Conservation (phyloP, 306 rosid species). For the Hippophae tibetana region DNA sequence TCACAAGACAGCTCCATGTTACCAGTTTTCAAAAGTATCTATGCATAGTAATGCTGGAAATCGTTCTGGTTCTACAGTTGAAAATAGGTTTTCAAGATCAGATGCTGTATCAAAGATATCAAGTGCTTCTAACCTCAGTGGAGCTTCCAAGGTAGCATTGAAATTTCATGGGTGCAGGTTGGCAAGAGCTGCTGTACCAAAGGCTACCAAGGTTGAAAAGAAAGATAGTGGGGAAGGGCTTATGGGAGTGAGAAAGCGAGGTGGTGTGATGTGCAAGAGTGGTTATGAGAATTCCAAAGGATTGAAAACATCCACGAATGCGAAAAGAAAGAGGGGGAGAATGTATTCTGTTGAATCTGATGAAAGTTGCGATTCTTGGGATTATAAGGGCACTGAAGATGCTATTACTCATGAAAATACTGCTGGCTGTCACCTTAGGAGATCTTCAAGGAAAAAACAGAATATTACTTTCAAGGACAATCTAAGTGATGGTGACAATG, state of each 20-base stretch:
- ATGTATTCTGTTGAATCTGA: constrained; percentile 25
- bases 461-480: constrained; percentile 29
- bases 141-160: constrained; percentile 22
- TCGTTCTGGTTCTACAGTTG: constrained; percentile 11
- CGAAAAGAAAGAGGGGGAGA: constrained; percentile 42
- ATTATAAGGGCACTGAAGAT: constrained; percentile 17
- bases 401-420: constrained; percentile 19
- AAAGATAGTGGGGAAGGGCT: constrained; percentile 22
- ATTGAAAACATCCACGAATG: constrained; percentile 20
- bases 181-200: constrained; percentile 11
- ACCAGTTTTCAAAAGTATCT: constrained; percentile 29
- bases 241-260: constrained; percentile 26
- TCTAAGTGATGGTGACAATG: constrained; percentile 20
- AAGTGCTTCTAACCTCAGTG: constrained; percentile 23
- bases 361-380: constrained; percentile 24
- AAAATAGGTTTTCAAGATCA: constrained; percentile 5
- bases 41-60: constrained; percentile 26
- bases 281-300: constrained; percentile 31
- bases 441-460: constrained; percentile 42
- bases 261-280: constrained; percentile 25
- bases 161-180: constrained; percentile 21
- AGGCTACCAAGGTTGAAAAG: constrained; percentile 22
- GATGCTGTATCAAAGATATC: constrained; percentile 23
- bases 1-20: constrained; percentile 24
- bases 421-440: constrained; percentile 17